These are phyloP conservation scores for Naganishia cerealis DNA, from an alignment of 1,284 basidiomycete species.

Conservation along the genomic window DNA sequence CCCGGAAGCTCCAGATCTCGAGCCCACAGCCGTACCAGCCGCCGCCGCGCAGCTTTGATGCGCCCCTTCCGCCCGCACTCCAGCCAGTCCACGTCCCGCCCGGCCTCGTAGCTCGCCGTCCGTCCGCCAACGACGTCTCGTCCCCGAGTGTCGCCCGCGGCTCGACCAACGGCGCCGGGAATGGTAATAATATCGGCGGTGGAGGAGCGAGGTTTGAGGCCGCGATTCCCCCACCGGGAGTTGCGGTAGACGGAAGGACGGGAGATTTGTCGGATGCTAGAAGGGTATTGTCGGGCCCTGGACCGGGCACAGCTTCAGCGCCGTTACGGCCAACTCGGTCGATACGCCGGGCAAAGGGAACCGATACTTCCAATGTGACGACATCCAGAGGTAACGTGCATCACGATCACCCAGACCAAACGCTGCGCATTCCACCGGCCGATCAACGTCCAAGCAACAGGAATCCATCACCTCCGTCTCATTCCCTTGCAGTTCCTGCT, in stretches of 20 bases:
- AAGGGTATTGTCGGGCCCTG: background rate
- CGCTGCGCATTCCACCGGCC: background rate
- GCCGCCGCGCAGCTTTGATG: background rate
- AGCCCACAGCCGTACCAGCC: constrained; percentile 33
- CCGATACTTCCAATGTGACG: background rate
- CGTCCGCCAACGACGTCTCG: background rate
- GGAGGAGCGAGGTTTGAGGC: constrained; percentile 8
- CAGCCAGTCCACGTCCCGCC: constrained; percentile 16
- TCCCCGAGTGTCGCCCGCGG: background rate
- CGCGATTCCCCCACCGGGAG: constrained; percentile 2
- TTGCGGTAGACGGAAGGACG: constrained; percentile 1
- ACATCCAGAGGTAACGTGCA: background rate
- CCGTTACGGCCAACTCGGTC: constrained; percentile 13
- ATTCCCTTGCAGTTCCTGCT: background rate
- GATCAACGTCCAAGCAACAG: background rate
- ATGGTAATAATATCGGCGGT: background rate
- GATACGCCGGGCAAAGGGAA: background rate
- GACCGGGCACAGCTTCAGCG: background rate
- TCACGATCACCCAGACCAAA: background rate
- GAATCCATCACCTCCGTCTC: background rate
- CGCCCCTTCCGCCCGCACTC: constrained; percentile 1
- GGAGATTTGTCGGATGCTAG: constrained; percentile 3
- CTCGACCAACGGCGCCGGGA: background rate
- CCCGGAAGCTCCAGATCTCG: constrained; percentile 30
- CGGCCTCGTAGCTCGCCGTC: background rate